Evolutionary conservation across 2,329 filamentous ascomycete species (phyloP), one percentile per base, ranked within the genome.

Genomic region (Camillea tinctor): DNA sequence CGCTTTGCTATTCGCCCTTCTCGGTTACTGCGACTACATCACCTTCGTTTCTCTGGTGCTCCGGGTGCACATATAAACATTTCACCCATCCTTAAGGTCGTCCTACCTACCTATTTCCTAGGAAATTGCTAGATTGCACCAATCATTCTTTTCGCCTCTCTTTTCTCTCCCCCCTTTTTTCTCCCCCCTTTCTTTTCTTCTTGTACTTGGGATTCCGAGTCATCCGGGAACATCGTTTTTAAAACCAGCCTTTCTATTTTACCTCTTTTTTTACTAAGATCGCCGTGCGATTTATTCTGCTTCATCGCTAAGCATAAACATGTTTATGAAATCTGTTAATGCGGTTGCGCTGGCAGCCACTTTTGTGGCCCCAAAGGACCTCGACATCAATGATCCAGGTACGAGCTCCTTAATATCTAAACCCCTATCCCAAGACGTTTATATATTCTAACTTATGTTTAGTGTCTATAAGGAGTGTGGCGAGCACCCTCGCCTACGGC

Each of bases 381-480:
- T 83, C 40, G 69, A 82, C 57, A 70, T 81, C 57, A 66, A 64
- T 54, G 64, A 73, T 54, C 57, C 60, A 50, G 56, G 71, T 69
- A 67, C 21, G 60, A 50, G 30, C 52, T 30, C 44, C 17, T 9
- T 50, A 15, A 19, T 22, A 40, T 9, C 11, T n/a, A 23, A 19
- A 4, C 22, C 19, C 22, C 20, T 53, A 2, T 30, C 1, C 23
- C 20, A 23, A 11, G 20, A 6, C 2, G 15, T 2, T 30, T 1
- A 17, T n/a, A 4, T 36, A 9, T 21, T 58, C 55, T 66, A 40
- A 66, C 44, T 49, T 22, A 15, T 13, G 6, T 23, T 17, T 11
- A 89, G 87, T 76, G 36, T 90, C 87, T 0, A 82, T 91, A 67
- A 84, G 82, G 64, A 78, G 79, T 62, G 87, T 86, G 5, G 82